Evolutionary conservation across 2,329 filamentous ascomycete species (phyloP), one percentile per base, ranked within the genome.

Genomic region (Colletotrichum sp.): DNA sequence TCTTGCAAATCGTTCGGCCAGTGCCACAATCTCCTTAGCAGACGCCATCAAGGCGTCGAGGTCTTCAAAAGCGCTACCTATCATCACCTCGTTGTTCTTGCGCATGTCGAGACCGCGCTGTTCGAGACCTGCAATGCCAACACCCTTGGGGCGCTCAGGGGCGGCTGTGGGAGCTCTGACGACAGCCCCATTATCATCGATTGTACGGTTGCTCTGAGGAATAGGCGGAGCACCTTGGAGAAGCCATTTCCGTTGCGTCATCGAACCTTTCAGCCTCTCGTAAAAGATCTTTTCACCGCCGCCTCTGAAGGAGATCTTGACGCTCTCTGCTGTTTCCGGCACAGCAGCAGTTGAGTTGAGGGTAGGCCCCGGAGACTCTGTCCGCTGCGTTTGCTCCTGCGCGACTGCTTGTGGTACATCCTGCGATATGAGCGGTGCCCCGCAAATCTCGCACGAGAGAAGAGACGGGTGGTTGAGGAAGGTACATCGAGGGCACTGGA

Each of bases 31-130:
- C 82, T 99, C 95, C 82, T 98, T 98, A 7, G 97, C 97, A 5
- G 96, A 98, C 5, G 96, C 95, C 96, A 98, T 99, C 48, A 99
- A 89, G 5, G 97, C 96, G 82, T 98, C 96, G 1, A 99, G 90
- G 81, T 99, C 97, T 82, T 98, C 96, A 80, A 99, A 99, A 0
- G 97, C 96, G 78, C 92, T 96, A 30, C 96, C 96, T 78, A 99
- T 98, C 66, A 98, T 93, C 12, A 95, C 86, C 83, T 98, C 96
- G 80, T 98, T 98, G 83, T 98, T 98, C 85, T 95, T 96, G 73
- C 95, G 94, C 81, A 96, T 91, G 79, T 96, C 95, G 8, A 96
- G 85, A 1, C 95, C 95, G 77, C 96, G 92, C 80, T 95, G 93
- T 83, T 99, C 97, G 3, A 99, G 89, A 1, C 96, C 96, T 12